These are phyloP conservation scores for Grosmannia huntii DNA, from an alignment of 2,329 filamentous ascomycete species.

Conservation along the genomic window DNA sequence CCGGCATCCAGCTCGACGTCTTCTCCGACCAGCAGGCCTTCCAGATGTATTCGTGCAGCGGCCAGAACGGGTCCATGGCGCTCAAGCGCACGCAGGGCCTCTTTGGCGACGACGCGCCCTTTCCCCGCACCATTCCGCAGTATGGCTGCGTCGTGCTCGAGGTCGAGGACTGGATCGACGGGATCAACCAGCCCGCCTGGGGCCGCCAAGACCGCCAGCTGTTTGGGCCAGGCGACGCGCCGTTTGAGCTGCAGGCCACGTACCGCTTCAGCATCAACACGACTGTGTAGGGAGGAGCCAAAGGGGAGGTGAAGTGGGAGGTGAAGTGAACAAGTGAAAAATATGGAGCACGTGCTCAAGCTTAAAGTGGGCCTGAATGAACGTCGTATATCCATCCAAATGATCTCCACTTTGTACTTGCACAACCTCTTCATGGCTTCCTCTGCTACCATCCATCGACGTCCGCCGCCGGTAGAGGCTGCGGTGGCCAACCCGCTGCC, in stretches of 20 bases:
- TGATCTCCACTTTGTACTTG: not conserved
- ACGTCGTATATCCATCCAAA: not conserved
- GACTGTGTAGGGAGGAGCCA: constrained; percentile 7
- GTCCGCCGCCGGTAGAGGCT: constrained; percentile 9
- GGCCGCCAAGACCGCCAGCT: constrained; percentile 50
- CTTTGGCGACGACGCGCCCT: constrained; percentile 30
- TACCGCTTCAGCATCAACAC: constrained; percentile 44
- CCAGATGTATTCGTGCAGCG: constrained; percentile 77
- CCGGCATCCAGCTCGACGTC: constrained; percentile 72
- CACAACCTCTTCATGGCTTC: not conserved
- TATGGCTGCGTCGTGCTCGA: constrained; percentile 85
- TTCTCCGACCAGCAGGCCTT: constrained; percentile 75
- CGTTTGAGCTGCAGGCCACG: constrained; percentile 49
- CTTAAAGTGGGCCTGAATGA: not conserved
- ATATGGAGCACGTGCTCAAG: not conserved
- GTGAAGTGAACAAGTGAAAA: too few relatives aligned
- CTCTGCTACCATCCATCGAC: constrained; percentile 27
- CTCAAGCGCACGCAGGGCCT: constrained; percentile 61
- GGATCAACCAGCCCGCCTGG: constrained; percentile 87
- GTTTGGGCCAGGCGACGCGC: constrained; percentile 43
- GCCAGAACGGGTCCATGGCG: constrained; percentile 57
- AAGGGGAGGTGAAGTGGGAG: too few relatives aligned
- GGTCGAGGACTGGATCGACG: constrained; percentile 88
- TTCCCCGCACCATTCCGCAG: constrained; percentile 52
- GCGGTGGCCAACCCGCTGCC: constrained; percentile 50